Evolutionary conservation across 371 early-diverging fungal species (phyloP).

Genomic region (Fennellomyces sp.): DNA sequence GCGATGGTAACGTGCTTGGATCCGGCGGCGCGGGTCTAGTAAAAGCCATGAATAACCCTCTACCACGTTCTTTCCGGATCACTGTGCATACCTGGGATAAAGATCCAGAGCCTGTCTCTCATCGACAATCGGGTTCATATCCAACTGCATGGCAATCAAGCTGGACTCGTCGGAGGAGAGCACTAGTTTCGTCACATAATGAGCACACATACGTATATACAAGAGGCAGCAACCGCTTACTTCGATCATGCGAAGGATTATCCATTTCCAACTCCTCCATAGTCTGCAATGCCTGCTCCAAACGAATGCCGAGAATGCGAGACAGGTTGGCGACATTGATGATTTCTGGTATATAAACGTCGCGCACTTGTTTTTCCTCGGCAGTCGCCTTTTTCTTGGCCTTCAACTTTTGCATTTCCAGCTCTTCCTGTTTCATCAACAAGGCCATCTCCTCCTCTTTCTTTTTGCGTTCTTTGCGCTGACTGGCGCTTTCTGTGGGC

Average conservation of each 20-base stretch:
- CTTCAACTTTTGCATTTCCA: constrained; percentile 23
- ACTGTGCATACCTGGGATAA: constrained; percentile 54
- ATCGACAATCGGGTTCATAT: constrained; percentile 82
- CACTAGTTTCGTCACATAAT: constrained; percentile 42
- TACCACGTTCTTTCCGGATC: no score
- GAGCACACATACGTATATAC: neutral
- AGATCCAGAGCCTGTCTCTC: constrained; percentile 59
- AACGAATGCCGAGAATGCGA: constrained; percentile 73
- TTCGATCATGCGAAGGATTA: constrained; percentile 66
- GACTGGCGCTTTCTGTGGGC: constrained; percentile 18
- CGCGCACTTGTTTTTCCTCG: constrained; percentile 39
- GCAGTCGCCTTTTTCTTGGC: constrained; percentile 30
- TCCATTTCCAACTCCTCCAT: constrained; percentile 82
- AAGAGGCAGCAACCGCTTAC: constrained; percentile 28
- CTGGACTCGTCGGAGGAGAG: constrained; percentile 84
- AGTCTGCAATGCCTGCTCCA: constrained; percentile 67
- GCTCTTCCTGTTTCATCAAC: constrained; percentile 29
- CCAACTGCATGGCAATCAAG: constrained; percentile 83
- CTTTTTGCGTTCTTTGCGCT: constrained; percentile 34
- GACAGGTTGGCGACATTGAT: constrained; percentile 85
- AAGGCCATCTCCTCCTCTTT: constrained; percentile 30
- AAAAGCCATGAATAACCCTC: no score
- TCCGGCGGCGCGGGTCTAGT: constrained; percentile 69
- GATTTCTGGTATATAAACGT: constrained; percentile 82
- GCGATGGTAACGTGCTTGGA: constrained; percentile 66